These are phyloP conservation scores for Auriscalpium vulgare DNA, from an alignment of 768 basidiomycete genomes.

Conservation along the genomic window DNA sequence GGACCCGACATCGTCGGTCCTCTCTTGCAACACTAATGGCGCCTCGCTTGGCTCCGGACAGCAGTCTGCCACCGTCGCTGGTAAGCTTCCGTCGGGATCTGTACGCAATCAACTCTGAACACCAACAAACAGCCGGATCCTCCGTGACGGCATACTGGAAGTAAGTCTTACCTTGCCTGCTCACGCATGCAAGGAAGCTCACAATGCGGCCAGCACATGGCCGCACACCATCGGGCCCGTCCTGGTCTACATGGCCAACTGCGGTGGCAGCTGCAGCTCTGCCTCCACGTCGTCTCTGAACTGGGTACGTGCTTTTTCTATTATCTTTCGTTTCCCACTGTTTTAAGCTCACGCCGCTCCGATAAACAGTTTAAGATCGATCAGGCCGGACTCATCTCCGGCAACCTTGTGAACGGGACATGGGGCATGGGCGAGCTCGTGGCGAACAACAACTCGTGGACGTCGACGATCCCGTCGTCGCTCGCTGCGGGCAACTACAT, in stretches of 20 bases:
- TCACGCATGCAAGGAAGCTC: neutral
- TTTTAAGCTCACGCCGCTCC: too few species aligned
- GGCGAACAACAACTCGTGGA: slow-evolving; percentile 26
- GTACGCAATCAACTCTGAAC: too few species aligned
- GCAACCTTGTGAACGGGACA: slow-evolving; percentile 21
- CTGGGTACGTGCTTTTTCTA: slow-evolving; percentile 18
- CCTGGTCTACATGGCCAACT: slow-evolving; percentile 31
- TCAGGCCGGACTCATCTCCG: slow-evolving; percentile 24
- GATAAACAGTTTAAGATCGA: slow-evolving; percentile 30
- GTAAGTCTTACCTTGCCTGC: slow-evolving; percentile 4
- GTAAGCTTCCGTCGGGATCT: neutral
- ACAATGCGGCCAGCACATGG: slow-evolving; percentile 17
- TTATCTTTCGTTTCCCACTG: neutral
- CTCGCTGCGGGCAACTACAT: slow-evolving; percentile 15
- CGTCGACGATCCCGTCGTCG: slow-evolving; percentile 7
- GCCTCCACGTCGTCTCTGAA: slow-evolving; percentile 22
- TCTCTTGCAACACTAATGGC: slow-evolving; percentile 32
- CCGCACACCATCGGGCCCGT: slow-evolving; percentile 27
- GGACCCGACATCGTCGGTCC: slow-evolving; percentile 24
- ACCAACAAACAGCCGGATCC: slow-evolving; percentile 22
- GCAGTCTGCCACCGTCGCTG: slow-evolving; percentile 28
- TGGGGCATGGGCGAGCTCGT: slow-evolving; percentile 31
- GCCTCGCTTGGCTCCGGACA: slow-evolving; percentile 25
- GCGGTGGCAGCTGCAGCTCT: slow-evolving; percentile 25
- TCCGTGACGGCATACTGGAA: slow-evolving; percentile 33